These are phyloP conservation scores for Raddia distichophylla DNA, from an alignment of 176 grass and related monocot species.

Conservation along the genomic window DNA sequence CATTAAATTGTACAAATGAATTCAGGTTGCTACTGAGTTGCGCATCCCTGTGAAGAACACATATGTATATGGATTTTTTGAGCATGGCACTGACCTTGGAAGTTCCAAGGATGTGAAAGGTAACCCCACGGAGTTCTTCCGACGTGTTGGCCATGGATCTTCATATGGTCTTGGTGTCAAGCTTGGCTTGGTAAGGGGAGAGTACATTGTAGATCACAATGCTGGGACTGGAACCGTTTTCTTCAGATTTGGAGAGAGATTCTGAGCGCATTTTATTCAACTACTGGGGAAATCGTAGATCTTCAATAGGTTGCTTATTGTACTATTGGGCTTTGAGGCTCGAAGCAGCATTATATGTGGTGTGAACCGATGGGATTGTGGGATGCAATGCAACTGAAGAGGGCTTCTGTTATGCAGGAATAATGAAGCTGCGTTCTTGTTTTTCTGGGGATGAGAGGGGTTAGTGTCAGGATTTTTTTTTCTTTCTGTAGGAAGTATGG, in stretches of 20 bases:
- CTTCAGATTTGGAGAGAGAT: slow-evolving; percentile 94
- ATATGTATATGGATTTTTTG: slow-evolving; percentile 77
- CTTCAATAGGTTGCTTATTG: background rate
- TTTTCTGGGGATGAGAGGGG: slow-evolving; percentile 30
- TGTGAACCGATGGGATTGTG: background rate
- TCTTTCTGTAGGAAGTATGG: slow-evolving; percentile 31
- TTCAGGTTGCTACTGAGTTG: slow-evolving; percentile 79
- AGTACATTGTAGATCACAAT: slow-evolving; percentile 95
- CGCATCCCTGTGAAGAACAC: slow-evolving; percentile 81
- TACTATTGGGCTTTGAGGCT: background rate
- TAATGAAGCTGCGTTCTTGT: slow-evolving; percentile 39
- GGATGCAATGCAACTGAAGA: background rate
- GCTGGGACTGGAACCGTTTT: slow-evolving; percentile 81
- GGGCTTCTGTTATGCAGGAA: slow-evolving; percentile 28
- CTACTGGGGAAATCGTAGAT: background rate
- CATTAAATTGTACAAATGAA: background rate
- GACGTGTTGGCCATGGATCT: slow-evolving; percentile 80
- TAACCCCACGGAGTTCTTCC: slow-evolving; percentile 94
- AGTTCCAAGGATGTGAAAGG: slow-evolving; percentile 97
- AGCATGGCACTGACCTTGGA: slow-evolving; percentile 92
- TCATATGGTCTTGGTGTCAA: slow-evolving; percentile 90
- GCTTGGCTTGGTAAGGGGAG: slow-evolving; percentile 91
- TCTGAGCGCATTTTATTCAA: slow-evolving; percentile 44
- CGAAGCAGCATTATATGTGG: slow-evolving; percentile 21
- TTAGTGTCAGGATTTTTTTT: slow-evolving; percentile 25